phyloP scores from a whole-genome alignment of 2,329 filamentous ascomycete genomes.

The Penicillium freii region DNA sequence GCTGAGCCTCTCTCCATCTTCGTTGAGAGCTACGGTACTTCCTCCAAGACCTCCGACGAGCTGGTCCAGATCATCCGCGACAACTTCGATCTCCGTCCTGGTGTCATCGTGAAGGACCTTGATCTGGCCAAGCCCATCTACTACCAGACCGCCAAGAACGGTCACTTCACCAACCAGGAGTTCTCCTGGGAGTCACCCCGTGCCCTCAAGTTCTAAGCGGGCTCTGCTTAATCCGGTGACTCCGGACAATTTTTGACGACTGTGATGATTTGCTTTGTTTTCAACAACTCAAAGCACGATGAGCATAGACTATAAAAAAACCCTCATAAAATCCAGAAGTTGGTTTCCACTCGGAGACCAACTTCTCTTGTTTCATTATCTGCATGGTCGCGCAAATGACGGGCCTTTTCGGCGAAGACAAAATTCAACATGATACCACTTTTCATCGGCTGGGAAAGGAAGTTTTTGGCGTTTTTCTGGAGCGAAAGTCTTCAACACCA shows the following conservation, averaged over 20 bases:
- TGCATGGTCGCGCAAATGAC: constrained; percentile 39
- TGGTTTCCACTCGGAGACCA: constrained; percentile 21
- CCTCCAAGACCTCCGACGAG: constrained; percentile 82
- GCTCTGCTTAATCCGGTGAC: constrained; percentile 17
- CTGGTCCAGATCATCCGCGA: constrained; percentile 89
- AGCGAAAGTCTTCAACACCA: constrained; percentile 45
- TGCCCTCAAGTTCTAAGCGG: constrained; percentile 78
- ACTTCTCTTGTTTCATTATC: constrained; percentile 35
- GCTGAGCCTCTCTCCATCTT: constrained; percentile 97
- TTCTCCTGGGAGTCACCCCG: constrained; percentile 99
- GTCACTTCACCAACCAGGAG: constrained; percentile 97
- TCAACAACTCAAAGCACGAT: constrained; percentile 51
- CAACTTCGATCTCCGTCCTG: constrained; percentile 97
- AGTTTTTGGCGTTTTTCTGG: constrained; percentile 42
- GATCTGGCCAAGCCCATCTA: constrained; percentile 96
- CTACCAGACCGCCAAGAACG: constrained; percentile 98
- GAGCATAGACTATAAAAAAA: constrained; percentile 39
- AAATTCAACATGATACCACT: constrained; percentile 52
- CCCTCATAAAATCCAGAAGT: constrained; percentile 21
- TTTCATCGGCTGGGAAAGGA: constrained; percentile 43
- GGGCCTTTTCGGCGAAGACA: constrained; percentile 41
- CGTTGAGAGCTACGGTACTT: constrained; percentile 97
- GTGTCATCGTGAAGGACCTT: constrained; percentile 97
- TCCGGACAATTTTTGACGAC: constrained; percentile 38
- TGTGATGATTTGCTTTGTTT: constrained; percentile 50